Percentiles rank a stretch among this genome's conserved stretches.
Evolutionary conservation across 2,329 filamentous ascomycete genomes (phyloP).

Genomic region (Aspergillus felis): DNA sequence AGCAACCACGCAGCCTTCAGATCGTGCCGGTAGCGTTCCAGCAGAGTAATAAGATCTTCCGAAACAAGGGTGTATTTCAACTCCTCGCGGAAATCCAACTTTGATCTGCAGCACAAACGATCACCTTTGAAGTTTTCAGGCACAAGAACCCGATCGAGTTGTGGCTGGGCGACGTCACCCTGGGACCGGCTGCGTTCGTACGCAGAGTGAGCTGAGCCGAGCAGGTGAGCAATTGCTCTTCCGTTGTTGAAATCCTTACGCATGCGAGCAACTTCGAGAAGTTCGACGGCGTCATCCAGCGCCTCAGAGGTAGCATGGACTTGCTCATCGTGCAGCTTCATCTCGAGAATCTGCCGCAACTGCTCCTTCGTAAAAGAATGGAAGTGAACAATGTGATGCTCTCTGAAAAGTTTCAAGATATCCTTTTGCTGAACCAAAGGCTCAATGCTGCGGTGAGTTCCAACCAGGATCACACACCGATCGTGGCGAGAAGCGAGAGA

Average conservation of each 20-base stretch:
- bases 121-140: conserved; percentile 11
- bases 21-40: conserved; percentile 17
- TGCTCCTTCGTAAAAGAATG: conserved; percentile 9
- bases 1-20: conserved; percentile 18
- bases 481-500: conserved; percentile 4
- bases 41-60: conserved; percentile 14
- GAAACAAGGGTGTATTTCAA: conserved; percentile 14
- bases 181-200: conserved; percentile 10
- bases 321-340: conserved; percentile 13
- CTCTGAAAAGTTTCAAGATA: conserved; percentile 1
- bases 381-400: conserved; percentile 12
- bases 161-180: not conserved
- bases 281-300: conserved; percentile 13
- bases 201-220: conserved; percentile 12
- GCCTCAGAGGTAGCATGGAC: conserved; percentile 14
- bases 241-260: conserved; percentile 19
- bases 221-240: conserved; percentile 15
- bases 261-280: conserved; percentile 14
- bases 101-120: conserved; percentile 3
- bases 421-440: conserved; percentile 7
- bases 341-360: conserved; percentile 14
- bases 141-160: conserved; percentile 10
- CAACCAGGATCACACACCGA: conserved; percentile 14
- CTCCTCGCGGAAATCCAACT: conserved; percentile 12
- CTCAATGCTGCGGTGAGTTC: conserved; percentile 9